phyloP scores from a whole-genome alignment of 164 flowering plant genomes.

The Chloranthus sessilifolius region DNA sequence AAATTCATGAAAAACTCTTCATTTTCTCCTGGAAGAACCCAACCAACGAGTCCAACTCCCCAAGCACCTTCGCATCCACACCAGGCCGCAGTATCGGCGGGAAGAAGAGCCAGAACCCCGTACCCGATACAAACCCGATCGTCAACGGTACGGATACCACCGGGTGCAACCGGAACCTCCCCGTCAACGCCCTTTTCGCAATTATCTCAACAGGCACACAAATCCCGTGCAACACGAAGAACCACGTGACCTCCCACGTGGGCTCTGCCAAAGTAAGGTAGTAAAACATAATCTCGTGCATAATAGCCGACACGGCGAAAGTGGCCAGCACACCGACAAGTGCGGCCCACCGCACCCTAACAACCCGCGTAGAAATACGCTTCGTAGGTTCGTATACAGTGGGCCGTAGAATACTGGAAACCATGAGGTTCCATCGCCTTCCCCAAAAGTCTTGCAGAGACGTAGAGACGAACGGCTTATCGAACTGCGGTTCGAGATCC shows the following conservation, averaged over 20 bases:
- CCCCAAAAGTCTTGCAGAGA: conserved; percentile 26
- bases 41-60: neutral
- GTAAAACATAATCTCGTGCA: conserved; percentile 22
- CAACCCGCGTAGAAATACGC: neutral
- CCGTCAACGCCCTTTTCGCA: conserved; percentile 3
- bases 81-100: conserved; percentile 35
- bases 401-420: conserved; percentile 13
- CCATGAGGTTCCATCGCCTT: conserved; percentile 22
- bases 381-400: conserved; percentile 14
- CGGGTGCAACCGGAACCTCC: conserved; percentile 8
- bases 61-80: conserved; percentile 17
- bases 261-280: conserved; percentile 7
- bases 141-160: conserved; percentile 19
- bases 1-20: neutral
- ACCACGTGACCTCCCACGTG: conserved; percentile 20
- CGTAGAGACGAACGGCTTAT: conserved; percentile 15
- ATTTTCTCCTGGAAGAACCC: neutral
- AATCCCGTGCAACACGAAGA: conserved; percentile 20
- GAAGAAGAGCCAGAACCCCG: conserved; percentile 38
- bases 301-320: conserved; percentile 17
- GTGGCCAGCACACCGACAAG: conserved; percentile 7
- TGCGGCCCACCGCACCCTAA: neutral
- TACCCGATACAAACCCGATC: conserved; percentile 33
- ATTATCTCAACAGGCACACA: conserved; percentile 8
- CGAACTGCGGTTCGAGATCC: conserved; percentile 16